phyloP scores from a whole-genome alignment of 768 basidiomycete species.

The Lactarius evosmus region DNA sequence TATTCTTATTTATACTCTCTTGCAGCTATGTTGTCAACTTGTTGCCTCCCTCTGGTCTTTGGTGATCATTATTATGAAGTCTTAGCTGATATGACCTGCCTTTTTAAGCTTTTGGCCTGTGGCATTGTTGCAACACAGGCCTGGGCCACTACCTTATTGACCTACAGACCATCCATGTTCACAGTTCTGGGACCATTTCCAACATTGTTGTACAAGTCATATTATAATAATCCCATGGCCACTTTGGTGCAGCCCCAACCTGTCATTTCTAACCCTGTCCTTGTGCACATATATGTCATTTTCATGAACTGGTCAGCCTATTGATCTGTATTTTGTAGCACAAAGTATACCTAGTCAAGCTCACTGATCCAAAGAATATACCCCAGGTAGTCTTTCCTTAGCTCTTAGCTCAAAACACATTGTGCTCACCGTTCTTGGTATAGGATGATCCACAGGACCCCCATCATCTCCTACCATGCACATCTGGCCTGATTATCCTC shows the following conservation, averaged over 20 bases:
- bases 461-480: conserved; percentile 60
- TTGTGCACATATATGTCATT: conserved; percentile 37
- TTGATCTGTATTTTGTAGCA: conserved; percentile 40
- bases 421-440: background rate
- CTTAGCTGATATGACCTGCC: background rate
- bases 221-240: conserved; percentile 71
- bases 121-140: conserved; percentile 10
- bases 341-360: conserved; percentile 51
- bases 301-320: background rate
- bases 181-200: conserved; percentile 64
- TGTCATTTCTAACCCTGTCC: conserved; percentile 69
- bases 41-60: background rate
- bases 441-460: conserved; percentile 59
- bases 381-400: conserved; percentile 42
- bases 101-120: conserved; percentile 8
- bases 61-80: background rate
- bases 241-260: conserved; percentile 73
- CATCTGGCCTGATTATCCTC: conserved; percentile 46
- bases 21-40: background rate
- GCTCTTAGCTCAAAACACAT: background rate
- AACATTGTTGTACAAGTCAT: conserved; percentile 57
- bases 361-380: conserved; percentile 62
- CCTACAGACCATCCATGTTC: conserved; percentile 43
- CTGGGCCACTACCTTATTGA: conserved; percentile 9
- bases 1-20: conserved; percentile 6